A percentile compares a stretch with the other conserved stretches of the same genome.
These are phyloP conservation scores for Barbarea vulgaris DNA, from an alignment of 345 rosid genomes.

Conservation along the genomic window DNA sequence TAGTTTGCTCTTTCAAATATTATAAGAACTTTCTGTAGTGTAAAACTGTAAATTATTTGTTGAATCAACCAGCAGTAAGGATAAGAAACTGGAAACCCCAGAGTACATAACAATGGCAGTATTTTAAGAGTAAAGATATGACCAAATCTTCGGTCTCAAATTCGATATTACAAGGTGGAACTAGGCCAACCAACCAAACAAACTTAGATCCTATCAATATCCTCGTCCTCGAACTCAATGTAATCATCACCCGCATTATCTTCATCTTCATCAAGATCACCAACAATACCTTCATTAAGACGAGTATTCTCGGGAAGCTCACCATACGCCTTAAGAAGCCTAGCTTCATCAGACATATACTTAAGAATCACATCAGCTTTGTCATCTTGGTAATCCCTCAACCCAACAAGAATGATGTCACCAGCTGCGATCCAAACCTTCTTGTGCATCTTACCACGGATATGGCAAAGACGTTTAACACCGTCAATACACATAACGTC, in stretches of 20 bases:
- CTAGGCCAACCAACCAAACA: neutral
- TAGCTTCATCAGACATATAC: conserved; percentile 81
- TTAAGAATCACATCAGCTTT: conserved; percentile 82
- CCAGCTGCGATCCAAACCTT: conserved; percentile 88
- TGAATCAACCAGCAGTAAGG: neutral
- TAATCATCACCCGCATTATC: conserved; percentile 61
- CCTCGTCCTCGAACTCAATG: conserved; percentile 77
- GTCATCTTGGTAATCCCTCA: conserved; percentile 84
- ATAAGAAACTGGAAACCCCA: conserved; percentile 12
- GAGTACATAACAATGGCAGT: conserved; percentile 18
- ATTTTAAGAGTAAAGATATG: conserved; percentile 6
- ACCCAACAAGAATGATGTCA: conserved; percentile 73
- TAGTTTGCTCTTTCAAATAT: neutral
- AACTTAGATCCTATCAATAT: conserved; percentile 68
- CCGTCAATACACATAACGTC: conserved; percentile 74
- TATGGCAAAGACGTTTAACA: conserved; percentile 69
- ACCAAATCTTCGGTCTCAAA: conserved; percentile 21
- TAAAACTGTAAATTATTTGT: conserved; percentile 29
- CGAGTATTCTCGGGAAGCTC: conserved; percentile 70
- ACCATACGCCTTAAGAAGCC: conserved; percentile 72
- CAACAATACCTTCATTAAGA: conserved; percentile 70
- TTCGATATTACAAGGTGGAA: conserved; percentile 33
- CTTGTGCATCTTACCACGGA: conserved; percentile 85
- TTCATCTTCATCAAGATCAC: conserved; percentile 67
- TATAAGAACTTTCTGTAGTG: neutral